phyloP scores from a whole-genome alignment of 2,329 filamentous ascomycete genomes.

The Nigrograna mackinnonii region DNA sequence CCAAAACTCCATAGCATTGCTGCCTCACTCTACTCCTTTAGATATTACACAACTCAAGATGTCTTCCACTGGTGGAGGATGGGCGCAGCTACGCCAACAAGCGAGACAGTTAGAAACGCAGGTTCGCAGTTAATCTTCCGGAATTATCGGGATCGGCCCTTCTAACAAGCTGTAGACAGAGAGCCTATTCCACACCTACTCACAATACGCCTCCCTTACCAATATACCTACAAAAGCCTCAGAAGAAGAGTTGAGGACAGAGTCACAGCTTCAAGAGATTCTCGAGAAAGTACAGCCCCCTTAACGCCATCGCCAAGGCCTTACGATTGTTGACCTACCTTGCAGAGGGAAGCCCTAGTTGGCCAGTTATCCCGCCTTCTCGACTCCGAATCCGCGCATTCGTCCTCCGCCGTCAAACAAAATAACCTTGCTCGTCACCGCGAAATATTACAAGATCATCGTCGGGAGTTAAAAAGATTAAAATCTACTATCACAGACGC shows the following conservation, averaged over 20 bases:
- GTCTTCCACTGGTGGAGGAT: constrained; percentile 58
- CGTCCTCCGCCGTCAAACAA: constrained; percentile 92
- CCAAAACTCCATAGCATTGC: too few species aligned
- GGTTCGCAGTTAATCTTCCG: constrained; percentile 54
- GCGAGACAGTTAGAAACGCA: constrained; percentile 87
- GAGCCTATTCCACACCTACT: constrained; percentile 79
- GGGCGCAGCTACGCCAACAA: constrained; percentile 94
- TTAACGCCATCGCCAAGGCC: too few species aligned
- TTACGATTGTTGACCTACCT: too few species aligned
- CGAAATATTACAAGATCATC: constrained; percentile 86
- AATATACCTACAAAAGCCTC: constrained; percentile 82
- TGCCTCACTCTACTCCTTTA: too few species aligned
- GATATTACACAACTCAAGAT: constrained; percentile 23
- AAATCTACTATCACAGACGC: constrained; percentile 74
- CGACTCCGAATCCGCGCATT: constrained; percentile 86
- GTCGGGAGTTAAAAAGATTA: constrained; percentile 77
- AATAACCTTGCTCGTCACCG: constrained; percentile 92
- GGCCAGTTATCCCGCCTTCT: constrained; percentile 83
- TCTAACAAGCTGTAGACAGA: constrained; percentile 68
- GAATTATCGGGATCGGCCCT: constrained; percentile 15
- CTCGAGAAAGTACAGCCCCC: constrained; percentile 79
- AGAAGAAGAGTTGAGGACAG: constrained; percentile 79
- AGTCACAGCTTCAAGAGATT: constrained; percentile 81
- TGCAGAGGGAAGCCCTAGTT: constrained; percentile 80
- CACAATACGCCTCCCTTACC: constrained; percentile 81